phyloP scores from a whole-genome alignment of 306 rosid species.

The Glycine tomentella region DNA sequence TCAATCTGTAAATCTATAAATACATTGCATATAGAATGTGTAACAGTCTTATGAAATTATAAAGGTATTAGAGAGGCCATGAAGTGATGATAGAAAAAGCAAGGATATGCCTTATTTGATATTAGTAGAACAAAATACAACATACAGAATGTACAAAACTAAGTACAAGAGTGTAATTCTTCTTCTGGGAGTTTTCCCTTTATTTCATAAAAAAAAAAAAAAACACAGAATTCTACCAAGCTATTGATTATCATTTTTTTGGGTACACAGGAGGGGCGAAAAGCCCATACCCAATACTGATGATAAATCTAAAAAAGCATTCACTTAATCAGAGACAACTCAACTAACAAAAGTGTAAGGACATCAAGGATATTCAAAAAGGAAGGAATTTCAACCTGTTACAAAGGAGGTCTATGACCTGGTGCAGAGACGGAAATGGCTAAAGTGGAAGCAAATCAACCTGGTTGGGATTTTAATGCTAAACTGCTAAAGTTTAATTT shows the following conservation, averaged over 20 bases:
- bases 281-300: slow-evolving; percentile 14
- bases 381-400: slow-evolving; percentile 1
- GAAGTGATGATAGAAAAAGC: slow-evolving; percentile 24
- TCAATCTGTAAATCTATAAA: neutral
- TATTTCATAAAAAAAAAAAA: neutral
- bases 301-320: slow-evolving; percentile 22
- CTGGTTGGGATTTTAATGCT: slow-evolving; percentile 23
- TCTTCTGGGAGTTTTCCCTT: neutral
- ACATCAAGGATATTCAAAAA: neutral
- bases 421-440: slow-evolving; percentile 22
- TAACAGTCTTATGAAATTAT: neutral
- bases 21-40: slow-evolving; percentile 26
- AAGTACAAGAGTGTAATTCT: slow-evolving; percentile 13
- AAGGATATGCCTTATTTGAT: slow-evolving; percentile 11
- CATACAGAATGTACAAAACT: slow-evolving; percentile 23
- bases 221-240: slow-evolving; percentile 15
- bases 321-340: slow-evolving; percentile 17
- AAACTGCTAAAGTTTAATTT: slow-evolving; percentile 6
- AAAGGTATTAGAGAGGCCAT: neutral
- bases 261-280: slow-evolving; percentile 19
- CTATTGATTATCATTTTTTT: neutral
- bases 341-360: slow-evolving; percentile 1
- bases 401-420: slow-evolving; percentile 4
- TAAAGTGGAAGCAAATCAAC: slow-evolving; percentile 21
- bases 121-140: slow-evolving; percentile 33